phyloP scores from a whole-genome alignment of 2,329 filamentous ascomycete genomes.

The Aspergillus brunneoviolaceus region DNA sequence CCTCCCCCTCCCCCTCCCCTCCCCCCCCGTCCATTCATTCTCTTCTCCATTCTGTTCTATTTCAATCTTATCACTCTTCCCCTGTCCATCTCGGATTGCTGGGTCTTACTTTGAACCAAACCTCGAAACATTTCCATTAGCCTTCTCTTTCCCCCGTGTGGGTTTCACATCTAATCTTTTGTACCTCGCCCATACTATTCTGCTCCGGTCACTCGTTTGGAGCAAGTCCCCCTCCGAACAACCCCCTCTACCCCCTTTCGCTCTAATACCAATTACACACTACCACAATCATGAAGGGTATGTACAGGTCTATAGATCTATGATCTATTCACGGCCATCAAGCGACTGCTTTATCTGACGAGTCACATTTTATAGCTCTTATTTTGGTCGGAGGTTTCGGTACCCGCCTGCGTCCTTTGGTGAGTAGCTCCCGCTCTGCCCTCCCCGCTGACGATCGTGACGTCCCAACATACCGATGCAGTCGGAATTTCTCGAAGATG shows the following conservation, averaged over 20 bases:
- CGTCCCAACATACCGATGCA: slow-evolving; percentile 8
- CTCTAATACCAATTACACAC: slow-evolving; percentile 8
- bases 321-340: not conserved
- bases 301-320: not conserved
- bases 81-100: not conserved
- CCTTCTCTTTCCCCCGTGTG: not conserved
- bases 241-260: slow-evolving; percentile 4
- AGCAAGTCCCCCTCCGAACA: slow-evolving; percentile 5
- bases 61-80: not conserved
- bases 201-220: slow-evolving; percentile 14
- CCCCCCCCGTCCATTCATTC: slow-evolving; percentile 1
- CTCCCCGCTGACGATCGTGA: slow-evolving; percentile 26
- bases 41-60: not conserved
- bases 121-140: not conserved
- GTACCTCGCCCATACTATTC: slow-evolving; percentile 3
- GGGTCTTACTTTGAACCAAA: not conserved
- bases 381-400: slow-evolving; percentile 99
- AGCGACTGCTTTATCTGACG: slow-evolving; percentile 1
- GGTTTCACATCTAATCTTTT: not conserved
- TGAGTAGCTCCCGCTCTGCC: slow-evolving; percentile 50
- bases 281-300: slow-evolving; percentile 20
- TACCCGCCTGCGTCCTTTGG: slow-evolving; percentile 93
- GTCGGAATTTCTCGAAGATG: not conserved
- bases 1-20: not conserved
- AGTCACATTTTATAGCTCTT: slow-evolving; percentile 62